phyloP scores from a whole-genome alignment of 495 filamentous ascomycete species.

The Penicillium coffeae region DNA sequence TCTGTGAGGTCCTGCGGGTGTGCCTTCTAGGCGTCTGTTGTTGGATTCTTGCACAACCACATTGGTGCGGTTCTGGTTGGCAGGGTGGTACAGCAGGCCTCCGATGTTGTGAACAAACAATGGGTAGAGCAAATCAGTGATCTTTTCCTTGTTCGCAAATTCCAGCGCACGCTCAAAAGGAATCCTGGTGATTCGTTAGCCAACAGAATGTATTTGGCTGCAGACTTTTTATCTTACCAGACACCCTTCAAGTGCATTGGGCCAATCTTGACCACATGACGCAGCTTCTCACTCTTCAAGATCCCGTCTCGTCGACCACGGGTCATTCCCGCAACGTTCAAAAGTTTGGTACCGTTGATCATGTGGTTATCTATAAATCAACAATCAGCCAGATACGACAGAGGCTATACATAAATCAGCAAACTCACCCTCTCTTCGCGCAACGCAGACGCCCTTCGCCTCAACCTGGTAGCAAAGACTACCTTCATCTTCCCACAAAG shows the following conservation, averaged over 20 bases:
- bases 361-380: conserved; percentile 88
- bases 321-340: conserved; percentile 98
- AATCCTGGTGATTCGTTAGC: conserved; percentile 59
- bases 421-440: conserved; percentile 84
- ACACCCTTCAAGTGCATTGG: conserved; percentile 99
- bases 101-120: conserved; percentile 98
- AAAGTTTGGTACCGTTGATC: conserved; percentile 97
- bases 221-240: no score
- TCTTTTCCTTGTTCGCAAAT: conserved; percentile 99
- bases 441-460: conserved; percentile 92
- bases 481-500: conserved; percentile 97
- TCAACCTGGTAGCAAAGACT: conserved; percentile 98
- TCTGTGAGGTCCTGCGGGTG: conserved; percentile 25
- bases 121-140: conserved; percentile 91
- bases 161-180: conserved; percentile 94
- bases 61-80: conserved; percentile 77
- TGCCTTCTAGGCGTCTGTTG: conserved; percentile 58
- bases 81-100: conserved; percentile 87
- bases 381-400: not conserved
- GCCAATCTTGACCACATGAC: conserved; percentile 97
- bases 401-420: not conserved
- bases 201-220: no score
- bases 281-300: conserved; percentile 92
- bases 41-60: conserved; percentile 85
- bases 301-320: conserved; percentile 93